Percentiles rank a stretch among this genome's conserved stretches.
These are phyloP conservation scores for Chlorociboria aeruginascens DNA, from an alignment of 495 filamentous ascomycete species.

Conservation along the genomic window DNA sequence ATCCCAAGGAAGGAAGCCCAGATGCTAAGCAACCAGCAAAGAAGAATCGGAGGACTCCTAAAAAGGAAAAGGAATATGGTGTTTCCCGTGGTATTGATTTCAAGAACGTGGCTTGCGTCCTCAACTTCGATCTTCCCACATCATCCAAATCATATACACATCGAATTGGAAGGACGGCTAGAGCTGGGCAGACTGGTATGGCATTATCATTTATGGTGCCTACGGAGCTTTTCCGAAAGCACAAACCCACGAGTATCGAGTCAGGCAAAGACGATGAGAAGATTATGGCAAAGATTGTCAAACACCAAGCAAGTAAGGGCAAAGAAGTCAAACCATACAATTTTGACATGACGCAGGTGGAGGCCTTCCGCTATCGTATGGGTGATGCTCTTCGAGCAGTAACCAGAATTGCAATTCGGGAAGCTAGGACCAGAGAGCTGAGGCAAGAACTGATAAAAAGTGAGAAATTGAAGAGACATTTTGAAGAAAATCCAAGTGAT, in stretches of 20 bases:
- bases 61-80: constrained; percentile 74
- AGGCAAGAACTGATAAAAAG: constrained; percentile 80
- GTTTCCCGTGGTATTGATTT: constrained; percentile 94
- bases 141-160: constrained; percentile 90
- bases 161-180: constrained; percentile 85
- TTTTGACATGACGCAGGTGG: constrained; percentile 89
- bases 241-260: constrained; percentile 68
- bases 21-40: constrained; percentile 25
- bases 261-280: constrained; percentile 72
- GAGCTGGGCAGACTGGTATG: constrained; percentile 83
- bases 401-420: constrained; percentile 71
- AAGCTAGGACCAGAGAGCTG: constrained; percentile 80
- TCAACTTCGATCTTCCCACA: constrained; percentile 92
- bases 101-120: constrained; percentile 81
- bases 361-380: constrained; percentile 90
- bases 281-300: constrained; percentile 60
- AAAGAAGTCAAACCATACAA: constrained; percentile 76
- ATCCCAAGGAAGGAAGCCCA: constrained; percentile 3
- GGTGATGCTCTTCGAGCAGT: constrained; percentile 76
- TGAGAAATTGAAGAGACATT: constrained; percentile 88
- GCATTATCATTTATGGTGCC: constrained; percentile 91
- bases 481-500: constrained; percentile 92
- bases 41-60: constrained; percentile 51
- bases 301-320: constrained; percentile 58
- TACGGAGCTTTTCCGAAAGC: constrained; percentile 66